phyloP scores from a whole-genome alignment of 148 eudicot species.

The Rheum nobile region DNA sequence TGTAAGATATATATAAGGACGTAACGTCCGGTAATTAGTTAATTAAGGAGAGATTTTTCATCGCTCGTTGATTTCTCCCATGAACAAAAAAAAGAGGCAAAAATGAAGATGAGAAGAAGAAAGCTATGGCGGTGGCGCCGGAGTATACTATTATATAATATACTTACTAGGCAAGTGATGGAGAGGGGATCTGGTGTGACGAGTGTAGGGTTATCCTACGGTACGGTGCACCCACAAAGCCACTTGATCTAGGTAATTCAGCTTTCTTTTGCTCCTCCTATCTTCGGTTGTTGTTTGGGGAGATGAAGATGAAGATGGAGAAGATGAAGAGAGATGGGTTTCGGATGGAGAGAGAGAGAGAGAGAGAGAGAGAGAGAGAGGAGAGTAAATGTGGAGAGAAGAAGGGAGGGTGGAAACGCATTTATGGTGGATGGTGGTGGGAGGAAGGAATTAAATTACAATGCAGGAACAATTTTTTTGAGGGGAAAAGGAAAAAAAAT shows the following conservation, averaged over 20 bases:
- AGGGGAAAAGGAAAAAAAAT: neutral
- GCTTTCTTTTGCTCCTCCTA: neutral
- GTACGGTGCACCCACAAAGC: neutral
- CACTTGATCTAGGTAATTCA: neutral
- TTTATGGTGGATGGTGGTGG: conserved; percentile 8
- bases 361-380: neutral
- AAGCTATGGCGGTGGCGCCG: neutral
- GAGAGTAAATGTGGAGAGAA: conserved; percentile 1
- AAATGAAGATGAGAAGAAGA: neutral
- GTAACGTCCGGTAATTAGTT: neutral
- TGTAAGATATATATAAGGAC: neutral
- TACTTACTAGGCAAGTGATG: neutral
- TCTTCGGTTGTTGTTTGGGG: neutral
- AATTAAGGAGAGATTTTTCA: neutral
- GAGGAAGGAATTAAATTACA: neutral
- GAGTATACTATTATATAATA: too few species aligned
- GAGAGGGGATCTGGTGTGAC: neutral
- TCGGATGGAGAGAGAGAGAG: neutral
- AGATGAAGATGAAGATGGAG: neutral
- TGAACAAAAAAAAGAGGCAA: neutral
- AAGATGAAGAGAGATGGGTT: neutral
- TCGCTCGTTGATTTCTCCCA: neutral
- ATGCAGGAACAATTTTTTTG: neutral
- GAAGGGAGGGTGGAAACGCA: conserved; percentile 4
- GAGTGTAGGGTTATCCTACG: neutral